Conservation (phyloP, 2,329 filamentous ascomycete species). For the Alternaria sp. region DNA sequence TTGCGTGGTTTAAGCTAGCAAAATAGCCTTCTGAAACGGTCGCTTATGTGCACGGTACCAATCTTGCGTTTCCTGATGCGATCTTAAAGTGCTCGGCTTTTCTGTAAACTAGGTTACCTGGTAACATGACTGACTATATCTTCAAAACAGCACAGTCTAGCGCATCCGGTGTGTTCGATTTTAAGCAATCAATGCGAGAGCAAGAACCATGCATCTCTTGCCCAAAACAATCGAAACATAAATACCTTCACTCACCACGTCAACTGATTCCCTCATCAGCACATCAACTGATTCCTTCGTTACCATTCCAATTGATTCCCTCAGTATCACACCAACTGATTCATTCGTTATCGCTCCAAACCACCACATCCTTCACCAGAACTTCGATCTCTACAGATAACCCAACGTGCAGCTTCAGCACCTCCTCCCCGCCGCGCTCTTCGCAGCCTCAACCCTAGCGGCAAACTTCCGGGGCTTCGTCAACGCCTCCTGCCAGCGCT, state of each 20-base stretch:
- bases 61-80: not conserved
- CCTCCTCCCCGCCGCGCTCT: conserved; percentile 1
- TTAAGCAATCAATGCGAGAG: not conserved
- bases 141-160: not conserved
- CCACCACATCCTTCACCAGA: not conserved
- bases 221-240: not conserved
- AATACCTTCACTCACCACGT: not conserved
- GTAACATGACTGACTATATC: not conserved
- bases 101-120: not conserved
- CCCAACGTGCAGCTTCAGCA: conserved; percentile 1
- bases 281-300: not conserved
- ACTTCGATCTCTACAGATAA: not conserved
- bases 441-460: not conserved
- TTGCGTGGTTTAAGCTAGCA: not conserved
- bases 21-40: not conserved
- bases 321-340: not conserved
- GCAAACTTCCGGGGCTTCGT: conserved; percentile 2
- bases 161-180: not conserved
- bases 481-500: not conserved
- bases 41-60: not conserved
- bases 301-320: too few relatives aligned
- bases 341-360: too few relatives aligned
- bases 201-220: not conserved
- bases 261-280: not conserved
- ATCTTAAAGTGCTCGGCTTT: not conserved